Percentiles rank a stretch among this genome's conserved stretches.
These are phyloP conservation scores for Aspergillus udagawae DNA, from an alignment of 2,329 filamentous ascomycete species.

Conservation along the genomic window DNA sequence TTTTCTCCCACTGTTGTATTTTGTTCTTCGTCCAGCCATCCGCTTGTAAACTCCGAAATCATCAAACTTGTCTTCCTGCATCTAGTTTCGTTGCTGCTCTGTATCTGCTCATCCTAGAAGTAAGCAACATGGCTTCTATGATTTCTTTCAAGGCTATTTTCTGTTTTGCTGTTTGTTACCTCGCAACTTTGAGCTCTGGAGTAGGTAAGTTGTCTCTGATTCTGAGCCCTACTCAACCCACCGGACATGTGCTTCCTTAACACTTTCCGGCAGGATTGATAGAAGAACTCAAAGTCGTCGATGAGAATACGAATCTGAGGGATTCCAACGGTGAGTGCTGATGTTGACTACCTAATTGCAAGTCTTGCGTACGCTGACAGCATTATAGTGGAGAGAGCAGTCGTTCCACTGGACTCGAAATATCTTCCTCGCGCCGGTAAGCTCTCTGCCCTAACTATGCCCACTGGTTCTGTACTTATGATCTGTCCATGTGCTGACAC, in stretches of 20 bases:
- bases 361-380: background rate
- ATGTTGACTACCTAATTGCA: background rate
- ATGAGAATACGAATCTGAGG: background rate
- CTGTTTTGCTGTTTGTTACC: slow-evolving; percentile 18
- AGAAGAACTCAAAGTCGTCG: background rate
- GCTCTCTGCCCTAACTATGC: background rate
- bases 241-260: background rate
- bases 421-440: background rate
- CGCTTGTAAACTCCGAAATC: background rate
- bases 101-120: background rate
- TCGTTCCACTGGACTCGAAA: background rate
- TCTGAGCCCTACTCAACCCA: background rate
- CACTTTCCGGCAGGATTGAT: background rate
- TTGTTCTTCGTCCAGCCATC: slow-evolving; percentile 4
- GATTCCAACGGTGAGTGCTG: background rate
- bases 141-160: slow-evolving; percentile 15
- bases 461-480: slow-evolving; percentile 1
- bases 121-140: slow-evolving; percentile 6
- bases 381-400: background rate
- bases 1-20: background rate
- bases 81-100: background rate
- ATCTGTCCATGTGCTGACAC: background rate
- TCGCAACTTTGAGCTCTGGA: slow-evolving; percentile 12
- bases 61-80: background rate
- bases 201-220: slow-evolving; percentile 16